These are phyloP conservation scores for Malus hybrid DNA, from an alignment of 331 rosid genomes.

Conservation along the genomic window DNA sequence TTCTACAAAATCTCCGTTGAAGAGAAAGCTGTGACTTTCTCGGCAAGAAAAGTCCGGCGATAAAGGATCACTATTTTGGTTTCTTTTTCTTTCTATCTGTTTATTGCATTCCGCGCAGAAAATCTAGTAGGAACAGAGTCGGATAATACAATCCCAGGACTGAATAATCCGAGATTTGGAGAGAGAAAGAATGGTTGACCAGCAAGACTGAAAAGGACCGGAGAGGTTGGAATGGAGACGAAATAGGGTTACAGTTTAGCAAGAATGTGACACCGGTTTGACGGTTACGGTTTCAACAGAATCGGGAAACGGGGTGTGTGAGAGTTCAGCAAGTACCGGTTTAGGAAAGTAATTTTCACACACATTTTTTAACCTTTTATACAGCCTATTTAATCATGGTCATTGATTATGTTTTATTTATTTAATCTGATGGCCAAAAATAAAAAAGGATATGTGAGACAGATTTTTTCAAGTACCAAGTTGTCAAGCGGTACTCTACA, in stretches of 20 bases:
- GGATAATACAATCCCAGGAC: not conserved
- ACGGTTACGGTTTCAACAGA: conserved; percentile 31
- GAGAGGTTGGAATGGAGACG: conserved; percentile 15
- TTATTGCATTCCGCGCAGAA: not conserved
- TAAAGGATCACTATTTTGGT: conserved; percentile 20
- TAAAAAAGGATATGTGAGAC: too few species aligned
- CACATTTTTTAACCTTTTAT: too few species aligned
- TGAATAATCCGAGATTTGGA: not conserved
- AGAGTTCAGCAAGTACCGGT: too few species aligned
- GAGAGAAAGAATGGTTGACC: conserved; percentile 10
- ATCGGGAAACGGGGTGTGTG: conserved; percentile 6
- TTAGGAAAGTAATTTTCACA: too few species aligned
- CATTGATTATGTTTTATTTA: too few species aligned
- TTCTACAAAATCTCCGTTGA: not conserved
- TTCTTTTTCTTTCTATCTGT: not conserved
- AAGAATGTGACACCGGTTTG: conserved; percentile 14
- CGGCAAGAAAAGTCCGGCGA: conserved; percentile 34
- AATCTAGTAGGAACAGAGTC: conserved; percentile 1
- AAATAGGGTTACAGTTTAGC: conserved; percentile 20
- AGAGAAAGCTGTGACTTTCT: conserved; percentile 13
- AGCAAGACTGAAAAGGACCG: conserved; percentile 2
- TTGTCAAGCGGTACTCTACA: too few species aligned
- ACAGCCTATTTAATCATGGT: too few species aligned
- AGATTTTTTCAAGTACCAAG: too few species aligned
- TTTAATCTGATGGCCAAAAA: too few species aligned